Evolutionary conservation across 805 yeast genomes (phyloP), one percentile per base, ranked within the genome.

Genomic region (Yarrowia divulgata): DNA sequence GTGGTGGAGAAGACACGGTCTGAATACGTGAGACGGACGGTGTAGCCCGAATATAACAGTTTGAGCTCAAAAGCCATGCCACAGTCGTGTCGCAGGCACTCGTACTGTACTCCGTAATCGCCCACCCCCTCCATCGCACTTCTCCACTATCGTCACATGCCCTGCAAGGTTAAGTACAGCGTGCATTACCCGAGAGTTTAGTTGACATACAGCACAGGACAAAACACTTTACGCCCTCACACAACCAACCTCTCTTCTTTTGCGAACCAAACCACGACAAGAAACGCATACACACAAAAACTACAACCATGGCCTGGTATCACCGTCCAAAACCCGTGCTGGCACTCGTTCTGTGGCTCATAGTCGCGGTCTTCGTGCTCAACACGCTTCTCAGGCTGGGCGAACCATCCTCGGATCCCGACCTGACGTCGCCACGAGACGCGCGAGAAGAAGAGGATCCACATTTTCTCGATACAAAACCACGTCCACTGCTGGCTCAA

Each of bases 161-260:
- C 58, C 42, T 54, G 60, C 60, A 54, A 54, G 60, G 45, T 54
- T 54, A 54, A 54, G 60, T 54, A 23, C 35, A 37, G 60, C 34
- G 60, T 54, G 67, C 67, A 60, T 43, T 32, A 45, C 37, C 58
- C 62, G 39, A 48, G 67, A 43, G 62, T 54, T 23, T 54, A 54
- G n/a, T 54, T 19, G 45, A 63, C 23, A 12, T 19, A 13, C 32
- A 14, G 32, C 6, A 9, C 29, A 23, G 29, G 14, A 19, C 23
- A 5, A 14, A 6, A 8, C 13, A 6, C 16, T 1, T 12, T 8
- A 16, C 13, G 7, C 13, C 14, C 16, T 39, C 13, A 14, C 13
- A 14, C 43, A 14, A 40, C 43, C 12, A 12, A 40, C 43, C 43
- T 10, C 18, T 16, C 23, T 3, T 13, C n/a, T n/a, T 18, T 8